phyloP scores from a whole-genome alignment of 768 basidiomycete species.

The Solioccasus polychromus region DNA sequence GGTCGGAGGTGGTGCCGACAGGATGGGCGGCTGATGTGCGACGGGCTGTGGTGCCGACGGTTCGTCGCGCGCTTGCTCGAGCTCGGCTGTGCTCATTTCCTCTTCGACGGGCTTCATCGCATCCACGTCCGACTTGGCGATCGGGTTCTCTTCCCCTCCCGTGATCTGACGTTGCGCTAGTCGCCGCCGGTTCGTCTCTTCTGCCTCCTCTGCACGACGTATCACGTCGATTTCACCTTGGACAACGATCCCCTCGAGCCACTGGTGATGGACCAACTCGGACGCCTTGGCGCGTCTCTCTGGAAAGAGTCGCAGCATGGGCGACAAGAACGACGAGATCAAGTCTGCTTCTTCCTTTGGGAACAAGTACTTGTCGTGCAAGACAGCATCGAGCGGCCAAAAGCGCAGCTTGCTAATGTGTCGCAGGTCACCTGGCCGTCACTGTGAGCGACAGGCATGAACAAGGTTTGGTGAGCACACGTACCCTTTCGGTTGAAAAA shows the following conservation, averaged over 20 bases:
- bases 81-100: slow-evolving; percentile 7
- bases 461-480: slow-evolving; percentile 17
- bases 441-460: slow-evolving; percentile 8
- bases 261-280: slow-evolving; percentile 83
- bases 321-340: slow-evolving; percentile 76
- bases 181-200: slow-evolving; percentile 35
- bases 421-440: slow-evolving; percentile 67
- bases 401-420: slow-evolving; percentile 93
- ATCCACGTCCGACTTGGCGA: slow-evolving; percentile 37
- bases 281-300: slow-evolving; percentile 85
- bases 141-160: slow-evolving; percentile 6
- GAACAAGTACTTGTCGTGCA: slow-evolving; percentile 96
- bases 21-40: slow-evolving; percentile 29
- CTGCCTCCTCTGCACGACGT: slow-evolving; percentile 57
- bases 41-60: slow-evolving; percentile 1
- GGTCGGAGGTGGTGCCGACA: slow-evolving; percentile 31
- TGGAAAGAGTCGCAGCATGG: slow-evolving; percentile 88
- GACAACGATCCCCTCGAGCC: slow-evolving; percentile 82
- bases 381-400: slow-evolving; percentile 80
- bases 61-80: slow-evolving; percentile 7
- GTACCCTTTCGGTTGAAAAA: slow-evolving; percentile 95
- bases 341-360: slow-evolving; percentile 76
- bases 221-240: slow-evolving; percentile 90
- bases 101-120: slow-evolving; percentile 81
- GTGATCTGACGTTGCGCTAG: slow-evolving; percentile 10